Percentiles rank a stretch among this genome's conserved stretches.
These are phyloP conservation scores for Xylaria arbuscula DNA, from an alignment of 2,329 filamentous ascomycete species.

Conservation along the genomic window DNA sequence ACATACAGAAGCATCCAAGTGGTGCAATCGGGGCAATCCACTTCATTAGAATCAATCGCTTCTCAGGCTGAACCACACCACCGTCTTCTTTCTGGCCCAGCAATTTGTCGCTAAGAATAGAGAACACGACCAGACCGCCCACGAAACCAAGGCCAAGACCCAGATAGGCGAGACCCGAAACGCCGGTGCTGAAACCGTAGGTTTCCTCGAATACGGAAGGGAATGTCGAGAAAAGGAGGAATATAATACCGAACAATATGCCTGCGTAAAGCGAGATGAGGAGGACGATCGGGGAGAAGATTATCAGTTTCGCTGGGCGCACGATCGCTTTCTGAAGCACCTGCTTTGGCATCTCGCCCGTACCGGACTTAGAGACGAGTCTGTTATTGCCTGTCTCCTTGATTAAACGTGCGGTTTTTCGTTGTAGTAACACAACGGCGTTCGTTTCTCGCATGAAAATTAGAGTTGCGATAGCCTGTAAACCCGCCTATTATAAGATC, in stretches of 20 bases:
- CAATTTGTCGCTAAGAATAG: slow-evolving; percentile 29
- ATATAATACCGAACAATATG: slow-evolving; percentile 28
- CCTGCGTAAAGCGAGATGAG: slow-evolving; percentile 30
- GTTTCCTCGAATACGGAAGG: slow-evolving; percentile 29
- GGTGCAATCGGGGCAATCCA: slow-evolving; percentile 33
- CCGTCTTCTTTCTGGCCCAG: slow-evolving; percentile 20
- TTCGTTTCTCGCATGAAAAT: slow-evolving; percentile 33
- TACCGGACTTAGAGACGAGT: slow-evolving; percentile 7
- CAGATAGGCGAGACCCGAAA: slow-evolving; percentile 30
- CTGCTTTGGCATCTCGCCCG: slow-evolving; percentile 7
- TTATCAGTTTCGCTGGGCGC: slow-evolving; percentile 32
- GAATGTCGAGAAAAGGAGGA: slow-evolving; percentile 34
- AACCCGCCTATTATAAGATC: not conserved
- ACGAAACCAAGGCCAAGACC: slow-evolving; percentile 31
- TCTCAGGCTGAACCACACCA: slow-evolving; percentile 22
- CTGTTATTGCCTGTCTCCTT: slow-evolving; percentile 32
- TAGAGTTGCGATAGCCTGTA: slow-evolving; percentile 7
- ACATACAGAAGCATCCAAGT: slow-evolving; percentile 32
- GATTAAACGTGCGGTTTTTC: slow-evolving; percentile 27
- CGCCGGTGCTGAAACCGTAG: slow-evolving; percentile 24
- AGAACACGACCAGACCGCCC: slow-evolving; percentile 26
- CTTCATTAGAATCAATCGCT: slow-evolving; percentile 34
- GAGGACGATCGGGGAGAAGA: slow-evolving; percentile 33
- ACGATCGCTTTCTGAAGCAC: slow-evolving; percentile 24
- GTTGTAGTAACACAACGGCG: slow-evolving; percentile 17